Conservation (phyloP, 2,329 filamentous ascomycete genomes). For the Zymoseptoria ardabiliae region DNA sequence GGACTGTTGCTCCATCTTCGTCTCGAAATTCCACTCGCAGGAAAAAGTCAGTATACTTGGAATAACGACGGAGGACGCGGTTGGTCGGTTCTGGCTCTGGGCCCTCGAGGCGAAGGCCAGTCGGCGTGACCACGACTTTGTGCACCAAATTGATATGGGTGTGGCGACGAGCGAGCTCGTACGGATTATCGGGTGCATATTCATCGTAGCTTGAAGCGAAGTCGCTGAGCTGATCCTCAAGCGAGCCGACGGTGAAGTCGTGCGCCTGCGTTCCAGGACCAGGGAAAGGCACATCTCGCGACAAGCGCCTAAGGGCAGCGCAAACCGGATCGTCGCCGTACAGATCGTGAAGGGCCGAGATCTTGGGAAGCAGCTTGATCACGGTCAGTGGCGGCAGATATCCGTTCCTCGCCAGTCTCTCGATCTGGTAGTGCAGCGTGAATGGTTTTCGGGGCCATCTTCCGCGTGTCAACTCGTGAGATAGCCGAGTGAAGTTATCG, state of each 20-base stretch:
- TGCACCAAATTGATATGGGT: constrained; percentile 31
- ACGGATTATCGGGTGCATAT: constrained; percentile 21
- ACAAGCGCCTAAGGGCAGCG: constrained; percentile 48
- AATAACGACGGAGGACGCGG: constrained; percentile 61
- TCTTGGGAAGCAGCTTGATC: constrained; percentile 37
- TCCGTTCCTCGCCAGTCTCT: constrained; percentile 56
- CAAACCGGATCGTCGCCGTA: constrained; percentile 23
- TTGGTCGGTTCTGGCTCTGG: constrained; percentile 58
- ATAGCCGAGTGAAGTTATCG: constrained; percentile 25
- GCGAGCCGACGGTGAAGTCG: constrained; percentile 33
- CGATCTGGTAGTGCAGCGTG: constrained; percentile 53
- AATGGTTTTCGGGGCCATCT: constrained; percentile 41
- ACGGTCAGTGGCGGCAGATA: constrained; percentile 52
- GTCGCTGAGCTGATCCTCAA: constrained; percentile 37
- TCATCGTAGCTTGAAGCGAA: constrained; percentile 35
- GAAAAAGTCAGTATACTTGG: constrained; percentile 54
- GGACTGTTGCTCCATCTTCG: constrained; percentile 60
- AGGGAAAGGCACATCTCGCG: constrained; percentile 47
- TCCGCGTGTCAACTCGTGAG: constrained; percentile 27
- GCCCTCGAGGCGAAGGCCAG: constrained; percentile 36
- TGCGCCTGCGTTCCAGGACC: constrained; percentile 44
- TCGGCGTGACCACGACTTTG: constrained; percentile 34
- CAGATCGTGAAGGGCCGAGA: constrained; percentile 32
- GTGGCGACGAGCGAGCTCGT: constrained; percentile 28
- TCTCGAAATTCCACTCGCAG: constrained; percentile 66